Base-by-base conservation (phyloP, 2,329 filamentous ascomycete genomes). In the Nannizziopsis arthrosporioides region DNA sequence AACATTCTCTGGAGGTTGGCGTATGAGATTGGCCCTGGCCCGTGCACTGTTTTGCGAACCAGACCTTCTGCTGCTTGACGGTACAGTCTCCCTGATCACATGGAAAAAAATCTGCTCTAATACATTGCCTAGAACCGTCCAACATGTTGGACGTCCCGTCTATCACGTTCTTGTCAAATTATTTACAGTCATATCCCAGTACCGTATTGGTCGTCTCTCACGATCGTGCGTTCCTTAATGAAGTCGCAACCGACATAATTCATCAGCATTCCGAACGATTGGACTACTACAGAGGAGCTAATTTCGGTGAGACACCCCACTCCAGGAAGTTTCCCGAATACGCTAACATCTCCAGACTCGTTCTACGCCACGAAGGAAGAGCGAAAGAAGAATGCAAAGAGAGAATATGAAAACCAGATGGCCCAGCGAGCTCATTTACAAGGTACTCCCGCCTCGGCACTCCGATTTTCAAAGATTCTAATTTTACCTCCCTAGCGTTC, bases 61-160 rank as follows among this genome's bases (percentile, higher is more conserved):
- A 38, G 92, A 98, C 69, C 74, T 98, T 45, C 72, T 98, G 51
- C 77, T 98, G 65, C 87, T 98, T 58, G 92, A 98, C 73, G 71
- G 70, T 73, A 63, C 52, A 60, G 32, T 38, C 8, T n/a, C 17
- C 8, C 27, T 22, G 17, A 46, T 14, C 30, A 42, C 8, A 34
- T 14, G 35, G 5, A n/a, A 18, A 19, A 46, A 46, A 30, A 19
- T 7, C 11, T 7, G 15, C 1, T 40, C 15, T 40, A 47, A 30
- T 59, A 61, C 52, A 41, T 40, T 34, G 45, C 42, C 49, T 49
- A 73, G 92, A 98, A 80, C 92, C 92, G 71, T 96, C 90, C 48
- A 96, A 96, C 81, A 96, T 96, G 90, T 88, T 98, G 86, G 92
- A 96, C 70, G 92, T 98, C 50, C 92, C 92, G n/a, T 96, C 92